Evolutionary conservation across 257 asterid genomes (phyloP).

Genomic region (Knoxia roxburghii): DNA sequence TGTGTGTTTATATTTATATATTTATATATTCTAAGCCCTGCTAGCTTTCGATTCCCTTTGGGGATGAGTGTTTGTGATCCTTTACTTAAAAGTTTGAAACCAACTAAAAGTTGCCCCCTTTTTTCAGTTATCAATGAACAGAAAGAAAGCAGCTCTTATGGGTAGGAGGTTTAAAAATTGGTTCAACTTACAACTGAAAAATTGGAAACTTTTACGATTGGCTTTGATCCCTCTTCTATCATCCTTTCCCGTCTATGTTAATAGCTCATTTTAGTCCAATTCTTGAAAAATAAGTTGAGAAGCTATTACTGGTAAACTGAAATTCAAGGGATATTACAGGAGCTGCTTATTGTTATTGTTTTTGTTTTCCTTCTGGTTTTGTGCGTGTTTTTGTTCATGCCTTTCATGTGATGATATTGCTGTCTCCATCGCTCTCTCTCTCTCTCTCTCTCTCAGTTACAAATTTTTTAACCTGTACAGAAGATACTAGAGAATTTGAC

Average conservation of each 20-base stretch:
- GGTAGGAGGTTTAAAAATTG: background rate
- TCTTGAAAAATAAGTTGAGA: background rate
- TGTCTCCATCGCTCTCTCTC: constrained; percentile 19
- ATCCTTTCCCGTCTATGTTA: background rate
- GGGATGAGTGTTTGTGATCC: constrained; percentile 38
- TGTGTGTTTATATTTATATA: too few species aligned
- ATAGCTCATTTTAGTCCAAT: constrained; percentile 4
- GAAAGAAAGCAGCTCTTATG: constrained; percentile 1
- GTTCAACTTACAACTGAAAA: constrained; percentile 5
- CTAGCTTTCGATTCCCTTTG: constrained; percentile 35
- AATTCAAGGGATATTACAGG: background rate
- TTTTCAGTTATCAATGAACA: constrained; percentile 2
- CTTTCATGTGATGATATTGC: constrained; percentile 67
- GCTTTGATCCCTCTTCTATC: background rate
- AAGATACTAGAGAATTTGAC: constrained; percentile 34
- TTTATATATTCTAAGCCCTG: constrained; percentile 18
- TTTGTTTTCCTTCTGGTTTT: too few species aligned
- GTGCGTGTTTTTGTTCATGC: constrained; percentile 23
- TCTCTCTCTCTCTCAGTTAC: background rate
- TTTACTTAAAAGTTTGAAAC: constrained; percentile 53
- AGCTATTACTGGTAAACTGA: background rate
- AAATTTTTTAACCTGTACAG: constrained; percentile 35
- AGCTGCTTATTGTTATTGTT: constrained; percentile 22
- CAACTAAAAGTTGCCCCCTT: constrained; percentile 29
- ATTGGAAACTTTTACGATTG: background rate